phyloP scores from a whole-genome alignment of 2,329 filamentous ascomycete genomes.

The Diplodia intermedia region DNA sequence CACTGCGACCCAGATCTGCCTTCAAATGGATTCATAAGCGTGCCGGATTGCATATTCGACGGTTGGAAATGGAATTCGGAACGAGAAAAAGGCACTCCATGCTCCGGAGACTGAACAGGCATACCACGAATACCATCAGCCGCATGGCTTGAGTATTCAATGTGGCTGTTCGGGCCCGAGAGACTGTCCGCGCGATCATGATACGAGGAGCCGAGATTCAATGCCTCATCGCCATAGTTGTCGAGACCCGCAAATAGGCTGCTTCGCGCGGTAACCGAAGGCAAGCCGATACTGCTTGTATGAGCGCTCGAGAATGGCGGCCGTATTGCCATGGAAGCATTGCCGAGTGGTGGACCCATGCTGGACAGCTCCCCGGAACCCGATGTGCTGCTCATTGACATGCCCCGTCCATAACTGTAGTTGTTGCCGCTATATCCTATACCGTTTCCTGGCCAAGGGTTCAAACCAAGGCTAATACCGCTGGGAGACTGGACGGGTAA shows the following conservation, averaged over 20 bases:
- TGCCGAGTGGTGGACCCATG: slow-evolving; percentile 10
- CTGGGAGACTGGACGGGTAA: slow-evolving; percentile 8
- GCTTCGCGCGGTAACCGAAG: not conserved
- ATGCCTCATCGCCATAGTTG: not conserved
- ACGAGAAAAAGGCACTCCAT: not conserved
- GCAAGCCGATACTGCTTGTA: slow-evolving; percentile 6
- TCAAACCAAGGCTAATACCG: not conserved
- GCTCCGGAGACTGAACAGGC: slow-evolving; percentile 17
- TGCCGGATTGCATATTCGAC: not conserved
- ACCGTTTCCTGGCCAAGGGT: not conserved
- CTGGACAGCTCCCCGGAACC: not conserved
- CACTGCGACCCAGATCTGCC: not conserved
- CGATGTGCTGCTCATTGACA: slow-evolving; percentile 1
- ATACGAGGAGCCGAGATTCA: slow-evolving; percentile 1
- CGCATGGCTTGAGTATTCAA: slow-evolving; percentile 3
- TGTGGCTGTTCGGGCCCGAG: not conserved
- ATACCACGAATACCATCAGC: slow-evolving; percentile 5
- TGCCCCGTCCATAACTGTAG: not conserved
- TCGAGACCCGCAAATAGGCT: not conserved
- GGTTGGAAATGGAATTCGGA: not conserved
- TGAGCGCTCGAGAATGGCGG: not conserved
- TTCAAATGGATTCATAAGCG: not conserved
- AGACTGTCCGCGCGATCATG: slow-evolving; percentile 3
- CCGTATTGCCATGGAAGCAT: not conserved
- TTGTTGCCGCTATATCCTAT: slow-evolving; percentile 1